These are phyloP conservation scores for Arthrobotrys musiformis DNA, from an alignment of 2,329 filamentous ascomycete genomes.

Conservation along the genomic window DNA sequence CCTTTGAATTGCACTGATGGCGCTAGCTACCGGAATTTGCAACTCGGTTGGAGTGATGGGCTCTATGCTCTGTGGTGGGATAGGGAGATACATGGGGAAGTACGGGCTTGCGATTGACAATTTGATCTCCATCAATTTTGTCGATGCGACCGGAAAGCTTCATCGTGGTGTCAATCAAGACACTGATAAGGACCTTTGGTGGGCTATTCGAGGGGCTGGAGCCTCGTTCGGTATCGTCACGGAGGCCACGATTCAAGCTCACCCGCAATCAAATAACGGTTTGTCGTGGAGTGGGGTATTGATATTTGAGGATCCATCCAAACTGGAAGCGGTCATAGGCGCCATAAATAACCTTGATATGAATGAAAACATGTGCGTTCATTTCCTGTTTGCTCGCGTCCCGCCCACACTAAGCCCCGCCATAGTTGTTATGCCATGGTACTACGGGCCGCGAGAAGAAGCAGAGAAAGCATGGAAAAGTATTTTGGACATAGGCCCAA, in stretches of 20 bases:
- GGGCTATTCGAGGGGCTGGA: conserved; percentile 63
- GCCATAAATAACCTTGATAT: conserved; percentile 57
- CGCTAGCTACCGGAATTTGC: conserved; percentile 39
- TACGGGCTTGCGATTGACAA: conserved; percentile 62
- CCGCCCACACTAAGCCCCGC: conserved; percentile 57
- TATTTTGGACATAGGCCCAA: conserved; percentile 58
- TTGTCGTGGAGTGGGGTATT: conserved; percentile 59
- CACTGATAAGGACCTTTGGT: conserved; percentile 62
- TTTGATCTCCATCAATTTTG: conserved; percentile 63
- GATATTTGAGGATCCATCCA: conserved; percentile 59
- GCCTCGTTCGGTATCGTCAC: conserved; percentile 65
- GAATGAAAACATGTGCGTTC: conserved; percentile 57
- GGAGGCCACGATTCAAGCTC: conserved; percentile 62
- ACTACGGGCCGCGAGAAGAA: conserved; percentile 55
- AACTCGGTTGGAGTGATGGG: conserved; percentile 43
- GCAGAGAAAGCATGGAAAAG: conserved; percentile 57
- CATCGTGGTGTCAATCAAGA: conserved; percentile 59
- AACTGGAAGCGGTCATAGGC: conserved; percentile 58
- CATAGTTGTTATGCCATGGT: conserved; percentile 56
- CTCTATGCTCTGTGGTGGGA: conserved; percentile 40
- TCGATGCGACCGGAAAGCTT: conserved; percentile 63
- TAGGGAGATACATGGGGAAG: conserved; percentile 55
- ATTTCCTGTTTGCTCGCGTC: conserved; percentile 58
- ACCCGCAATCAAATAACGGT: conserved; percentile 56
- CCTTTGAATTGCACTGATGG: neutral